Base-by-base conservation (phyloP, 768 basidiomycete species). In the Coprinopsis cinerea region DNA sequence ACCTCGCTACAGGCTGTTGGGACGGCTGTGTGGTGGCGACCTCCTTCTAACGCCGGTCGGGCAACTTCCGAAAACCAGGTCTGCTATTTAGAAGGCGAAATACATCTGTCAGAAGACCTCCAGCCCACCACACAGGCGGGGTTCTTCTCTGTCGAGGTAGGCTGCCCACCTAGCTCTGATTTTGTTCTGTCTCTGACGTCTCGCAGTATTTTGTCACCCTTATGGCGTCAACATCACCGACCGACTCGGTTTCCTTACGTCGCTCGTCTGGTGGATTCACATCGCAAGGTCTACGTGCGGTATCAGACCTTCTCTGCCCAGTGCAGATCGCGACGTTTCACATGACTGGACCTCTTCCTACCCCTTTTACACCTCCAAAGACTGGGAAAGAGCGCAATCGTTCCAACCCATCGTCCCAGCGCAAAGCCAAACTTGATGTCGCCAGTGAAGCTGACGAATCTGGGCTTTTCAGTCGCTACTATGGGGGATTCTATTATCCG, bases 71-170 rank as follows among this genome's bases (percentile, higher is more conserved):
- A 18, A 17, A 52, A 15, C 30, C 13, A 9, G 20, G 43, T 26
- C 13, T 44, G 5, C 51, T 47, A 23, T 36, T 48, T 61, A 13
- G 58, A 61, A 43, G 60, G 60, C 7, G 60, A 61, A 37, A 59
- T 61, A 14, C 58, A 59, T 41, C 49, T 61, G 7, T 27, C 51
- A 0, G 45, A 50, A n/a, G 50, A 59, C 13, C 48, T 59, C 9
- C 25, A 47, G 24, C 60, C 58, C 0, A 48, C 55, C 1, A 58
- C 43, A 18, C 32, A 49, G 27, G 53, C 51, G 30, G 23, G 49
- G 13, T 49, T 36, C 2, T 52, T 58, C 13, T 45, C 26, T 3
- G 41, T 61, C 35, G 54, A 58, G 48, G 59, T 61, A 14, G 3
- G 57, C n/a, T n/a, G n/a, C n/a, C n/a, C n/a, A n/a, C n/a, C n/a